Percentiles rank a stretch among this genome's conserved stretches.
These are phyloP conservation scores for Yamadazyma paraphyllophila DNA, from an alignment of 805 yeast species.

Conservation along the genomic window DNA sequence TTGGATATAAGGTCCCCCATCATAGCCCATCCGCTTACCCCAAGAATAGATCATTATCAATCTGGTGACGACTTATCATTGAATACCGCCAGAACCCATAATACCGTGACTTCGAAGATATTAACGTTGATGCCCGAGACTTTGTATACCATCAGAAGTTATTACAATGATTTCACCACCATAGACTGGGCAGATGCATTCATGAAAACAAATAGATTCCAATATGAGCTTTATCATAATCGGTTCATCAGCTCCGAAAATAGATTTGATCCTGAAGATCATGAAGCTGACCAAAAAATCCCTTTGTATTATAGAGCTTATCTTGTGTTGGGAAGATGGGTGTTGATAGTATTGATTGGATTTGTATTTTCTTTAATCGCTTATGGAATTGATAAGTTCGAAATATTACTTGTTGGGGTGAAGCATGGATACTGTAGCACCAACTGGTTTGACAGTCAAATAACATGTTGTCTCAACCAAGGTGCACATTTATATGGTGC, in stretches of 20 bases:
- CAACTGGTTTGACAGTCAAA: conserved; percentile 44
- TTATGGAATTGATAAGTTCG: conserved; percentile 46
- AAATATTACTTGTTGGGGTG: conserved; percentile 47
- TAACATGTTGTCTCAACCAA: conserved; percentile 37
- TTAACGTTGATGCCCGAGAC: conserved; percentile 16
- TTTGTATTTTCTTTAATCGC: conserved; percentile 49
- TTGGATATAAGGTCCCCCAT: conserved; percentile 21
- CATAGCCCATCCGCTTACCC: conserved; percentile 6
- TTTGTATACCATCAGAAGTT: conserved; percentile 28
- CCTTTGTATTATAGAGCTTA: conserved; percentile 25
- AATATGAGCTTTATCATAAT: conserved; percentile 34
- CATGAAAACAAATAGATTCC: conserved; percentile 41
- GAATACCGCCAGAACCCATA: conserved; percentile 14
- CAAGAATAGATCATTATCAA: conserved; percentile 5
- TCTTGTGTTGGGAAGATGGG: conserved; percentile 48
- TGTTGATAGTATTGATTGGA: conserved; percentile 46
- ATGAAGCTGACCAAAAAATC: conserved; percentile 9
- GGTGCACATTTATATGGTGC: background rate
- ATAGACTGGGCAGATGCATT: conserved; percentile 58
- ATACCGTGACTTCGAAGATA: conserved; percentile 15
- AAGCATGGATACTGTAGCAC: conserved; percentile 51
- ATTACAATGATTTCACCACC: conserved; percentile 60
- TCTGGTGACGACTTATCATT: conserved; percentile 13
- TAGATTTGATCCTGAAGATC: background rate
- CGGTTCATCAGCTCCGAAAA: conserved; percentile 18